Base-by-base conservation (phyloP, 2,329 filamentous ascomycete genomes). In the Sporothrix inflata region DNA sequence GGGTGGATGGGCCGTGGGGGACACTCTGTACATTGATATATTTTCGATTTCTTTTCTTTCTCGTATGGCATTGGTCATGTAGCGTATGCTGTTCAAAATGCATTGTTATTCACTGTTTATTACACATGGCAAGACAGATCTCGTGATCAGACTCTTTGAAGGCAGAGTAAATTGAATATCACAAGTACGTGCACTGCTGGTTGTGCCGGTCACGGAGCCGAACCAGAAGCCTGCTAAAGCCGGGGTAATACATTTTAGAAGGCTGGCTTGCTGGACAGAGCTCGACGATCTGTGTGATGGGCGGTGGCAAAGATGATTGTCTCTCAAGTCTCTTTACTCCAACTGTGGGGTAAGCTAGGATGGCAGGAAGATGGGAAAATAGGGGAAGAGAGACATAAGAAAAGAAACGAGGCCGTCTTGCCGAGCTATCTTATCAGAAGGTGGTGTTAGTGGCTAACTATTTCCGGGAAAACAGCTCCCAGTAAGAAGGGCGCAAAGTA, bases 391-490 rank as follows among this genome's bases (percentile, higher is more conserved):
- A 42, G 19, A n/a, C 47, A 34, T 11, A 34, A 12, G 34, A 30
- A 34, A 55, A 40, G 6, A 47, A 27, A 40, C 57, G 11, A 12
- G 16, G 19, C 14, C 14, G 24, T 49, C 27, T 61, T 70, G 38
- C 55, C 67, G 67, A 69, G 67, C 51, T 69, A 57, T 47, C 38
- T 57, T 30, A 69, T 47, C 55, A 57, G 21, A 16, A n/a, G 11
- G 34, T n/a, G 16, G 53, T 47, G 68, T 70, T 60, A 70, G 68
- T 70, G 69, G 69, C 69, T 70, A 70, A 70, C 55, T 63, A 70
- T 70, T 63, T 70, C 69, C 69, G 69, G 69, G 57, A 49, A 49
- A 45, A 55, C 38, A 60, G 19, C 38, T 49, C 24, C 38, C n/a
- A n/a, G n/a, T n/a, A n/a, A n/a, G n/a, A n/a, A 49, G 34, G 4